Base-by-base conservation (phyloP, 192 early-diverging fungal species). In the Geranomyces variabilis region DNA sequence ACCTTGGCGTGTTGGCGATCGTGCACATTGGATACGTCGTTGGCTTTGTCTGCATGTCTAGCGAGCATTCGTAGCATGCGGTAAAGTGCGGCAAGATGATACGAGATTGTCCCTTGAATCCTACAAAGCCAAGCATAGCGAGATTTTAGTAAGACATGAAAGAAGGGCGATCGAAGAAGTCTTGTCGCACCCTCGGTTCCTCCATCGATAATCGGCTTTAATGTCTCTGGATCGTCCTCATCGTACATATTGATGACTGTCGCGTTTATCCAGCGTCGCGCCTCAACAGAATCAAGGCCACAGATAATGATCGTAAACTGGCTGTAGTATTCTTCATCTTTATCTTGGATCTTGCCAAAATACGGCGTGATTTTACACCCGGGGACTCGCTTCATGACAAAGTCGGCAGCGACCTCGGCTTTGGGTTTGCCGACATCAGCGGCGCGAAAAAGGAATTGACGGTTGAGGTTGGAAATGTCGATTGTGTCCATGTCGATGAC, bases 401-500 rank as follows among this genome's bases (percentile, higher is more conserved):
- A 89, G 77, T 91, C 62, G 9, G 79, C 78, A 68, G 84, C 79
- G 76, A 91, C 93, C 67, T 92, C 82, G 0, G 96, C 93, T 75
- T 99, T 99, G 62, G 93, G 81, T 74, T 91, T 89, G 53, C 91
- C 91, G 45, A 99, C 94, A 70, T 99, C 96, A 41, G 89, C 30
- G 4, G 45, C 26, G 12, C 96, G 93, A 82, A 99, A 99, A 69
- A 99, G 82, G 64, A 99, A 99, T 83, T 99, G 97, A 29, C 97
- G 83, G 78, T 99, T 99, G 55, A 99, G 79, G 79, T 99, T 99
- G 26, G 95, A 96, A 24, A 97, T 82, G 70, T 99, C 97, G 58
- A 99, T 99, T 2, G 96, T 97, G 81, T 99, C 97, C 67, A 99
- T 86, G 79, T 99, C 97, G 63, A 99, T 88, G 53, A 97, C 90